phyloP scores from a whole-genome alignment of 2,329 filamentous ascomycete species.

The Colletotrichum horii region DNA sequence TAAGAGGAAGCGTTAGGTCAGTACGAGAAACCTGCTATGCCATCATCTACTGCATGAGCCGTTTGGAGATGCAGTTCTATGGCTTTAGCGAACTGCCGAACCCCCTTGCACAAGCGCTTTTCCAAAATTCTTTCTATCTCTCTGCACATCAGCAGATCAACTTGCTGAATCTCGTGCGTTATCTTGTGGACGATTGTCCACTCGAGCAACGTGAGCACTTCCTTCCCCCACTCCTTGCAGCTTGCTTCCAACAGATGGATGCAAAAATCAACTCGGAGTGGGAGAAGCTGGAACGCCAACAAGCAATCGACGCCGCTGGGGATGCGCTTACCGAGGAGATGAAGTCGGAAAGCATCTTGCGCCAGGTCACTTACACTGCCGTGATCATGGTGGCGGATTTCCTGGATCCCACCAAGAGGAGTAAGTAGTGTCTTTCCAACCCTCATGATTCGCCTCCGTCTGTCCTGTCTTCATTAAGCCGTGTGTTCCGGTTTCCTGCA shows the following conservation, averaged over 20 bases:
- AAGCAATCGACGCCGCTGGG: slow-evolving; percentile 67
- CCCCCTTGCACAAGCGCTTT: slow-evolving; percentile 83
- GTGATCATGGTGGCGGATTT: slow-evolving; percentile 92
- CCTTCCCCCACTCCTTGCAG: slow-evolving; percentile 80
- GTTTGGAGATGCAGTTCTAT: slow-evolving; percentile 87
- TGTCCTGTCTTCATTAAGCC: neutral
- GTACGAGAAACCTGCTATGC: slow-evolving; percentile 94
- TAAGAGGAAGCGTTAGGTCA: slow-evolving; percentile 86
- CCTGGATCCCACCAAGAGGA: slow-evolving; percentile 74
- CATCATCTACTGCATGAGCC: slow-evolving; percentile 91
- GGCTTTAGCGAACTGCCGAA: slow-evolving; percentile 83
- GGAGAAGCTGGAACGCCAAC: slow-evolving; percentile 73
- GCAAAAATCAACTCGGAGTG: slow-evolving; percentile 87
- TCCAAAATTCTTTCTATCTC: slow-evolving; percentile 79
- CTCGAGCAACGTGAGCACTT: slow-evolving; percentile 78
- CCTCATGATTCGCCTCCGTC: neutral
- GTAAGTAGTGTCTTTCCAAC: slow-evolving; percentile 44
- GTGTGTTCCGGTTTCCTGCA: neutral
- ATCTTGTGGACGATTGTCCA: slow-evolving; percentile 91
- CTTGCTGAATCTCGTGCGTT: slow-evolving; percentile 86
- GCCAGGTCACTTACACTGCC: slow-evolving; percentile 90
- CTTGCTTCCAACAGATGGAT: slow-evolving; percentile 86
- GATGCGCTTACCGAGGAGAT: slow-evolving; percentile 93
- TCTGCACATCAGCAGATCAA: slow-evolving; percentile 94
- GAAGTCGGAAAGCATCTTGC: slow-evolving; percentile 94